Conservation (phyloP, 257 asterid species). For the Jacaranda mimosifolia region DNA sequence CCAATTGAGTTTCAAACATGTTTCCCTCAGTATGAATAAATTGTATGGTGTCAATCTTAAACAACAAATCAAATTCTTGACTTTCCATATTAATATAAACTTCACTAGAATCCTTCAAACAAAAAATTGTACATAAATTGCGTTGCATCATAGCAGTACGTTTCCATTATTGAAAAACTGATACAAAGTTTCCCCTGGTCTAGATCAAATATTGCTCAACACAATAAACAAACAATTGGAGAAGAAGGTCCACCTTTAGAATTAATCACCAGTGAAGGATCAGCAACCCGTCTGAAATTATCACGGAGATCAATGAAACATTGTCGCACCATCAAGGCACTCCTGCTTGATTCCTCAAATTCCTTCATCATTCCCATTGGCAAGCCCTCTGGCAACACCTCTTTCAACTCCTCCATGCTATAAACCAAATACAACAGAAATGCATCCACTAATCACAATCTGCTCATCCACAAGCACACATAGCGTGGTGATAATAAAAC, state of each 20-base stretch:
- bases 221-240: conserved; percentile 24
- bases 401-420: conserved; percentile 76
- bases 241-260: conserved; percentile 57
- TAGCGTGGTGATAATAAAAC: background rate
- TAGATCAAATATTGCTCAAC: conserved; percentile 14
- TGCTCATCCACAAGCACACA: conserved; percentile 20
- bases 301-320: conserved; percentile 88
- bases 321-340: conserved; percentile 85
- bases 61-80: background rate
- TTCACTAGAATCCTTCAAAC: background rate
- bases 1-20: background rate
- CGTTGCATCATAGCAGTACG: conserved; percentile 1
- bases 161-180: background rate
- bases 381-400: conserved; percentile 83
- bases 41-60: conserved; percentile 30
- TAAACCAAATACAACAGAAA: conserved; percentile 33
- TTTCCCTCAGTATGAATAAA: background rate
- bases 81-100: background rate
- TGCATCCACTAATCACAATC: conserved; percentile 20
- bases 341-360: conserved; percentile 85
- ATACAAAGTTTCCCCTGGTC: background rate
- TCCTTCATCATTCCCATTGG: conserved; percentile 93
- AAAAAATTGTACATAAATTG: background rate
- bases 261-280: conserved; percentile 65
- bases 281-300: conserved; percentile 79